Evolutionary conservation across 2,329 filamentous ascomycete genomes (phyloP).

Genomic region (Colletotrichum sp.): DNA sequence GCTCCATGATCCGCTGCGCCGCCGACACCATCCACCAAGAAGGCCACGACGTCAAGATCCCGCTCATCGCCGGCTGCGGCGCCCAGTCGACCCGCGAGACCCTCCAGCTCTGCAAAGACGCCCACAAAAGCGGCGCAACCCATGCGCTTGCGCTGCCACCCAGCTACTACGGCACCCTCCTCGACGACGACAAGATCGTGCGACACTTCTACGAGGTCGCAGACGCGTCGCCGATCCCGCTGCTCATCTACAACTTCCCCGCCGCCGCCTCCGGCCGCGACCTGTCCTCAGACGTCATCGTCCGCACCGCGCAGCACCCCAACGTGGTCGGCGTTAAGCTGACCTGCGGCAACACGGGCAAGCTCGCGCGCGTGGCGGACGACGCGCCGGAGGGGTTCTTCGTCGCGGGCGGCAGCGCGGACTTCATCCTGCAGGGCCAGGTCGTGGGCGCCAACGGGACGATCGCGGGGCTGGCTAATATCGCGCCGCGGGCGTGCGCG

Average conservation of each 20-base stretch:
- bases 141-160: constrained; percentile 73
- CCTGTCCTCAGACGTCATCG: constrained; percentile 61
- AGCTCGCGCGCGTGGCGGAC: constrained; percentile 64
- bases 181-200: constrained; percentile 60
- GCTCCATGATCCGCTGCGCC: constrained; percentile 70
- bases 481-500: constrained; percentile 70
- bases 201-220: constrained; percentile 68
- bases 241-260: constrained; percentile 70
- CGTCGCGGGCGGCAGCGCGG: constrained; percentile 74
- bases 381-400: constrained; percentile 53
- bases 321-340: constrained; percentile 70
- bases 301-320: constrained; percentile 53
- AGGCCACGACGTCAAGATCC: constrained; percentile 67
- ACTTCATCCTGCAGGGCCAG: constrained; percentile 75
- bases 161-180: constrained; percentile 68
- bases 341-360: constrained; percentile 69
- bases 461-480: constrained; percentile 74
- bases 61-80: constrained; percentile 73
- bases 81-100: constrained; percentile 72
- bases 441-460: constrained; percentile 74
- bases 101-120: constrained; percentile 69
- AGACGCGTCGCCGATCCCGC: constrained; percentile 58
- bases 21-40: constrained; percentile 68
- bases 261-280: constrained; percentile 62
- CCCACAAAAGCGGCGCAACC: constrained; percentile 67